Base-by-base conservation (phyloP, 1,284 basidiomycete species). In the Neotropicomus parvogracilis region DNA sequence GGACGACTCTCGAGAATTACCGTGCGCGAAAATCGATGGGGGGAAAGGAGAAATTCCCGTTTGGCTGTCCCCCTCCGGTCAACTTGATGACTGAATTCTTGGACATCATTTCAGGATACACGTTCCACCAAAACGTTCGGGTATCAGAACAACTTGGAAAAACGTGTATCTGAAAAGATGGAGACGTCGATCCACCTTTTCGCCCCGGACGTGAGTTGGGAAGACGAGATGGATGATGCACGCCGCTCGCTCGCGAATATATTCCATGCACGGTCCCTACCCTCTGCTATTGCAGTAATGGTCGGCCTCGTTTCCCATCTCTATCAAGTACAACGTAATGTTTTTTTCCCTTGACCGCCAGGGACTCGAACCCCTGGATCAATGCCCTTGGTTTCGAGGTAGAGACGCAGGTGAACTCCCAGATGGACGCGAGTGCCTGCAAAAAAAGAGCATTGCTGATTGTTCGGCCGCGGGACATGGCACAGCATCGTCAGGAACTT, bases 271-370 rank as follows among this genome's bases (percentile, higher is more conserved):
- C 54, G 58, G 31, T 66, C 37, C 35, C 82, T 70, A 6, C 70
- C n/a, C 60, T 2, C 78, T 77, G 55, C 80, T 81, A 48, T 68
- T 68, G 16, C 44, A 53, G 64, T 83, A 85, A 7, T 83, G 59
- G 61, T 85, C 81, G 0, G 82, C 69, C 63, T 85, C 81, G 49
- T 86, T 85, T 6, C 81, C 81, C 37, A 83, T 71, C 58, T 85
- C 80, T 33, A 86, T 66, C 35, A 73, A 72, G 50, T 81, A 76
- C 12, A 85, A 68, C 2, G 65, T 68, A 39, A 85, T 76, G 4
- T 75, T 71, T 0, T 74, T 69, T 31, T n/a, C 54, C 48, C 44
- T 59, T 65, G n/a, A 83, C 69, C 2, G 67, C 65, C 4, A 67
- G 47, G 3, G 72, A 72, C 16, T 62, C 48, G 58, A 84, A 85